Evolutionary conservation across 139 green algal genomes (phyloP), one percentile per base, ranked within the genome.

Genomic region (Chlorella sp.): DNA sequence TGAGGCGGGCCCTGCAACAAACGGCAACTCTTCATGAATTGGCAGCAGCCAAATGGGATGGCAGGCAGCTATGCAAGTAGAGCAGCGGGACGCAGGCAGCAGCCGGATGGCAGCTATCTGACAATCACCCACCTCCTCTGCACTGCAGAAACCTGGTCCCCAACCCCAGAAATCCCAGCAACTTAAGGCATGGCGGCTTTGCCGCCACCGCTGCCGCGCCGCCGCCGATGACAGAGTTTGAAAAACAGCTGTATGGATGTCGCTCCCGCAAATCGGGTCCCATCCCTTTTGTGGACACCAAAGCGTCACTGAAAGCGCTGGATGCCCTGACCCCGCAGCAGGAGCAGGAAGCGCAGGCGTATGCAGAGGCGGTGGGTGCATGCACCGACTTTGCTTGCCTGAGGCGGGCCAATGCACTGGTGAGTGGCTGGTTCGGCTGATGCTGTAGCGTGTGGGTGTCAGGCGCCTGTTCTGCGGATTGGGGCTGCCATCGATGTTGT

Each of bases 301-400:
- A 32, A 30, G 28, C 84, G 1, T 81, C 84, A 16, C 68, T 88
- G 39, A 26, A 14, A 3, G 84, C 61, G 39, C 39, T 88, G 64
- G 84, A 88, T 42, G 64, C 22, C 1, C 42, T 69, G 30, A 81
- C 68, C 1, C 2, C 71, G 4, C 30, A 88, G 68, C 84, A 88
- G 84, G 66, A 40, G 66, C 40, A 66, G 68, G 14, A 37, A 28
- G 84, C 84, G 15, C 28, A 88, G 30, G 30, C 34, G 1, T 88
- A 53, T 30, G 61, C 84, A 0, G 40, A 39, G 5, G 84, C 84
- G 0, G 36, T 88, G 14, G 64, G 39, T 0, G 68, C 84, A 1
- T 88, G 84, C 84, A 66, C 28, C 39, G 42, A 88, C 84, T 88
- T 88, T 42, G 42, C 39, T 12, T 88, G 84, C 42, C 42, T 88